Percentiles rank a stretch among this genome's conserved stretches.
phyloP scores from a whole-genome alignment of 2,329 filamentous ascomycete genomes.

The Ascochyta pisi region DNA sequence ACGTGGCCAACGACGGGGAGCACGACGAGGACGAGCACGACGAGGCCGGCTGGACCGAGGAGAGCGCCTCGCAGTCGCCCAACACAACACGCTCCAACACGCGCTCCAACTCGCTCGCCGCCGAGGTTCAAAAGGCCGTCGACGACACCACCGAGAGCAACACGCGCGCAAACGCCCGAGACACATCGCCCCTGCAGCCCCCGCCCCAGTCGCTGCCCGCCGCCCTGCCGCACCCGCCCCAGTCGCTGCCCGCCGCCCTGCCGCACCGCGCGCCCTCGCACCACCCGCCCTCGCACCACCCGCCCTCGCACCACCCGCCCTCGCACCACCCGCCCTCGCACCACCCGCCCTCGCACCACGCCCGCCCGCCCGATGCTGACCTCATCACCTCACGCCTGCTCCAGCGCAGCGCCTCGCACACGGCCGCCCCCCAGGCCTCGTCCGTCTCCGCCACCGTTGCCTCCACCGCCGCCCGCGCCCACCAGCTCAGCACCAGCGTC shows the following conservation, averaged over 20 bases:
- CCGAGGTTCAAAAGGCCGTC: constrained; percentile 40
- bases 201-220: constrained; percentile 11
- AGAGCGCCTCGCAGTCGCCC: constrained; percentile 52
- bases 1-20: constrained; percentile 43
- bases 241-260: constrained; percentile 30
- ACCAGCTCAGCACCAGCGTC: constrained; percentile 47
- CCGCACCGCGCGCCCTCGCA: constrained; percentile 32
- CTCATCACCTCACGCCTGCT: constrained; percentile 72
- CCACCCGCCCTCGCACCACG: constrained; percentile 43
- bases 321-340: too few species aligned
- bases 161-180: constrained; percentile 18
- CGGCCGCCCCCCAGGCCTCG: constrained; percentile 70
- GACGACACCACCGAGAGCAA: constrained; percentile 34
- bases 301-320: constrained; percentile 32
- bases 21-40: constrained; percentile 33
- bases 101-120: constrained; percentile 49
- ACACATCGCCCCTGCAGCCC: constrained; percentile 20
- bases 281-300: constrained; percentile 35
- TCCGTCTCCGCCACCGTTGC: constrained; percentile 63
- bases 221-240: constrained; percentile 29
- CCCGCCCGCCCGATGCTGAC: constrained; percentile 62
- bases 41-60: constrained; percentile 52
- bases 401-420: constrained; percentile 67
- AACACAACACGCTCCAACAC: constrained; percentile 51
- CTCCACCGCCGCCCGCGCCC: constrained; percentile 52